Evolutionary conservation across 805 yeast species (phyloP).

Genomic region (Barnettozyma vustinii): DNA sequence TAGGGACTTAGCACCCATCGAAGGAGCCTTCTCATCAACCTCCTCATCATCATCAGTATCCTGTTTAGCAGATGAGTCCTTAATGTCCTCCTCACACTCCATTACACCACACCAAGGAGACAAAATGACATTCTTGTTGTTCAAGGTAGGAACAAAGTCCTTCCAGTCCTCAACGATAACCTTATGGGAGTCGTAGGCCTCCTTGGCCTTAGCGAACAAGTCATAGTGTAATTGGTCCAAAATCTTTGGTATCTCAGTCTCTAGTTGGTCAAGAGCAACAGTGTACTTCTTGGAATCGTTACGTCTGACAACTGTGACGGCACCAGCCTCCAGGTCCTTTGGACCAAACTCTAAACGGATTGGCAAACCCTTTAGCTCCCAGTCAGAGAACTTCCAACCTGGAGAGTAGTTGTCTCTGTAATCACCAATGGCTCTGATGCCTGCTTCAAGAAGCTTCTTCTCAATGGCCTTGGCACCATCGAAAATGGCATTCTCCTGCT

Average conservation of each 20-base stretch:
- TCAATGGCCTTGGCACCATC: slow-evolving; percentile 70
- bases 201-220: slow-evolving; percentile 73
- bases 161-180: slow-evolving; percentile 78
- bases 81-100: slow-evolving; percentile 96
- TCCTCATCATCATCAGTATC: slow-evolving; percentile 68
- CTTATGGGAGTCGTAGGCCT: slow-evolving; percentile 77
- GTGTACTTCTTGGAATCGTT: slow-evolving; percentile 73
- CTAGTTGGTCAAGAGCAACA: slow-evolving; percentile 62
- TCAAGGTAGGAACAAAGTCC: slow-evolving; percentile 89
- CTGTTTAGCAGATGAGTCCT: slow-evolving; percentile 75
- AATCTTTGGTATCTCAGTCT: slow-evolving; percentile 61
- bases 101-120: slow-evolving; percentile 97
- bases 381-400: slow-evolving; percentile 98
- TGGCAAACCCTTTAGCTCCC: slow-evolving; percentile 95
- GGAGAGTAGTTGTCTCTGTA: slow-evolving; percentile 93
- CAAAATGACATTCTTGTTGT: slow-evolving; percentile 82
- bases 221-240: slow-evolving; percentile 78
- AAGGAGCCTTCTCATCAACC: slow-evolving; percentile 92
- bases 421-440: slow-evolving; percentile 77
- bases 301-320: slow-evolving; percentile 89
- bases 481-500: slow-evolving; percentile 63
- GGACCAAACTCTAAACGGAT: slow-evolving; percentile 95
- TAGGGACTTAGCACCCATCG: slow-evolving; percentile 98
- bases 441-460: slow-evolving; percentile 49
- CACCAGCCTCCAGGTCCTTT: slow-evolving; percentile 76